These are phyloP conservation scores for Diaporthe citriasiana DNA, from an alignment of 2,329 filamentous ascomycete genomes.

Conservation along the genomic window DNA sequence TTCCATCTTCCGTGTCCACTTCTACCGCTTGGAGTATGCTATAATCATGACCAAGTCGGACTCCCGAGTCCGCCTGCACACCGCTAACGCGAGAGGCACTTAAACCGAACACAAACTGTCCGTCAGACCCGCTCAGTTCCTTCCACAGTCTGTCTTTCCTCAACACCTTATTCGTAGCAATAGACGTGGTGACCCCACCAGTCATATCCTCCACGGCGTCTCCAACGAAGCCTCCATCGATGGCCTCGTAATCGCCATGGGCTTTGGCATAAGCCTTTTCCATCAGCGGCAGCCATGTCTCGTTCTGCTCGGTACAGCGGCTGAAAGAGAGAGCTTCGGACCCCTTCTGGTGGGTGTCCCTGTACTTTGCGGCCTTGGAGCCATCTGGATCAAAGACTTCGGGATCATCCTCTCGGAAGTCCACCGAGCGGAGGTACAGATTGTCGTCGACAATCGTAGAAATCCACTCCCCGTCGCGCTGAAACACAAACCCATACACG, in stretches of 20 bases:
- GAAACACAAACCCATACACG: constrained; percentile 82
- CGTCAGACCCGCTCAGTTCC: constrained; percentile 75
- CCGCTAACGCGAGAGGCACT: constrained; percentile 49
- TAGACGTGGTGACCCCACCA: constrained; percentile 69
- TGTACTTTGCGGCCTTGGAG: constrained; percentile 72
- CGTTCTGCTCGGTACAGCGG: constrained; percentile 76
- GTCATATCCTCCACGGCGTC: constrained; percentile 64
- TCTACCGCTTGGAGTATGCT: constrained; percentile 64
- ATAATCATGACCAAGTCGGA: constrained; percentile 64
- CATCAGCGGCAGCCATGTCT: constrained; percentile 78
- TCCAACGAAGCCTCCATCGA: constrained; percentile 76
- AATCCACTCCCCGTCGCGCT: constrained; percentile 79
- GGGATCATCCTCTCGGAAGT: constrained; percentile 59
- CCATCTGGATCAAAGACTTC: constrained; percentile 50
- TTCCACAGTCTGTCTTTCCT: constrained; percentile 80
- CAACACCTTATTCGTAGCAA: constrained; percentile 70
- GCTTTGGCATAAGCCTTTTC: constrained; percentile 66
- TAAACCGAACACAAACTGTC: constrained; percentile 74
- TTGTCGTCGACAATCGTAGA: constrained; percentile 81
- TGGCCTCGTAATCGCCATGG: constrained; percentile 78
- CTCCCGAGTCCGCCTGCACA: constrained; percentile 55
- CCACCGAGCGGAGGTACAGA: constrained; percentile 71
- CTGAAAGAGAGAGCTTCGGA: constrained; percentile 79
- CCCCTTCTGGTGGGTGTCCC: constrained; percentile 74
- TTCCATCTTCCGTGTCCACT: constrained; percentile 57